These are phyloP conservation scores for Saturnispora zaruensis DNA, from an alignment of 805 yeast genomes.

Conservation along the genomic window DNA sequence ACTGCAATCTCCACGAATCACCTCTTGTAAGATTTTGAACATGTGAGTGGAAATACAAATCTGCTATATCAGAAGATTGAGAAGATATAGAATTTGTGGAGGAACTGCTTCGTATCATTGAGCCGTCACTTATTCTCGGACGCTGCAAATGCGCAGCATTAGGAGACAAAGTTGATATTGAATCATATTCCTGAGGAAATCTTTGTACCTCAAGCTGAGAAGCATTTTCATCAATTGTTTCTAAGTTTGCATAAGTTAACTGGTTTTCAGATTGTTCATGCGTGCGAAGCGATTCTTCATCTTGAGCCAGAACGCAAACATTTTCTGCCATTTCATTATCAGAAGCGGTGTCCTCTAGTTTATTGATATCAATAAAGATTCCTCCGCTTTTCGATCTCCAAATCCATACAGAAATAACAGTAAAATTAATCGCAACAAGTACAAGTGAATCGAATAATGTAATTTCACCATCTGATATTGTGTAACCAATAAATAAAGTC, in stretches of 20 bases:
- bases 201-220: background rate
- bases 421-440: constrained; percentile 32
- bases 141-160: background rate
- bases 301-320: background rate
- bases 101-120: background rate
- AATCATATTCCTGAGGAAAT: background rate
- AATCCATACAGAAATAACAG: constrained; percentile 8
- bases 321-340: background rate
- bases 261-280: background rate
- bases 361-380: constrained; percentile 1
- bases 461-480: constrained; percentile 48
- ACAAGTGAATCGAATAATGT: constrained; percentile 45
- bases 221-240: background rate
- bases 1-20: constrained; percentile 21
- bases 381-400: constrained; percentile 4
- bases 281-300: background rate
- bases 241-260: background rate
- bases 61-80: constrained; percentile 9
- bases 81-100: constrained; percentile 8
- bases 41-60: constrained; percentile 18
- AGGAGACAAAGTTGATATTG: background rate
- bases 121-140: background rate
- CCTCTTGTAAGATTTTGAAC: constrained; percentile 25
- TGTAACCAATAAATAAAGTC: constrained; percentile 15
- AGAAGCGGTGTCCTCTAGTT: background rate